Conservation (phyloP, 768 basidiomycete genomes). For the Leucocoprinus sp. region DNA sequence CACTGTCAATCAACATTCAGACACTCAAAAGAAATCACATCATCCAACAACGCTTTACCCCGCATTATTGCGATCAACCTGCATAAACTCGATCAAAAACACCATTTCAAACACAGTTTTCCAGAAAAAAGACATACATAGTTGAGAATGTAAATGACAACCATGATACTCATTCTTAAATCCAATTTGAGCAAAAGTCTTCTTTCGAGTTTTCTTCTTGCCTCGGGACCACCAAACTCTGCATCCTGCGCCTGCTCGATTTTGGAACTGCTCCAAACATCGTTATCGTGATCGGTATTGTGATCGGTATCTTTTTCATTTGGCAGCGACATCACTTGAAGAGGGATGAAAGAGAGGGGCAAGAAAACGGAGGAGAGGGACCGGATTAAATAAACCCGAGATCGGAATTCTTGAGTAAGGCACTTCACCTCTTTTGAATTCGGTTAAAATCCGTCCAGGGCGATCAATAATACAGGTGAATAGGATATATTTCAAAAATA, state of each 20-base stretch:
- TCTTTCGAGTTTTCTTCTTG: conserved; percentile 39
- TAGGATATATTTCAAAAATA: too few relatives aligned
- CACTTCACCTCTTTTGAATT: too few relatives aligned
- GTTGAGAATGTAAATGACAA: conserved; percentile 45
- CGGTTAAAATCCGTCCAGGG: too few relatives aligned
- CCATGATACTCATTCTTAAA: conserved; percentile 44
- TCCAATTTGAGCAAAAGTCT: conserved; percentile 50
- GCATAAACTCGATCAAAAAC: conserved; percentile 9
- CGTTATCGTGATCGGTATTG: too few relatives aligned
- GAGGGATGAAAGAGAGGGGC: too few relatives aligned
- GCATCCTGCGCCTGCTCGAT: conserved; percentile 27
- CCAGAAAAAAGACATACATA: conserved; percentile 24
- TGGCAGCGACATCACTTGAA: too few relatives aligned
- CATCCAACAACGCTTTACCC: conserved; percentile 36
- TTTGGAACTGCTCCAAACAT: too few relatives aligned
- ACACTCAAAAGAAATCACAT: not conserved
- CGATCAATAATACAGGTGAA: too few relatives aligned
- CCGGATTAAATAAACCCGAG: too few relatives aligned
- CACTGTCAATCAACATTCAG: conserved; percentile 29
- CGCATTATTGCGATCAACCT: conserved; percentile 76
- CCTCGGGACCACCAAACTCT: conserved; percentile 43
- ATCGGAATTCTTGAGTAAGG: too few relatives aligned
- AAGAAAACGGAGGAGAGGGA: too few relatives aligned
- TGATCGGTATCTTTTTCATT: too few relatives aligned
- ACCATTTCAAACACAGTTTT: not conserved